Evolutionary conservation across 257 asterid genomes (phyloP).

Genomic region (Solanum dulcamara): DNA sequence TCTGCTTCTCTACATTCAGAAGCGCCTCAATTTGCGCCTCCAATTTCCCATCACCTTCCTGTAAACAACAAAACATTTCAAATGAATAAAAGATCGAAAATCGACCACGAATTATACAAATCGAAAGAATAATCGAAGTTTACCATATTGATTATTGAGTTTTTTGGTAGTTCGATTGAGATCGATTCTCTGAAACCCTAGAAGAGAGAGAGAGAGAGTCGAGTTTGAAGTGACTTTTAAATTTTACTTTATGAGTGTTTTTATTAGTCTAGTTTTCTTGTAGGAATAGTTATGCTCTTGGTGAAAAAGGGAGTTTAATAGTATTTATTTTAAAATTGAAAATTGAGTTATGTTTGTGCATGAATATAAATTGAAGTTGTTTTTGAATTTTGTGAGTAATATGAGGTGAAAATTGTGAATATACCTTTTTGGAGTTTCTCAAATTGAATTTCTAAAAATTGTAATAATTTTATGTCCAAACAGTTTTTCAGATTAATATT

Average conservation of each 20-base stretch:
- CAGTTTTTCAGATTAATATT: too few species aligned
- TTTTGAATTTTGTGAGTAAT: background rate
- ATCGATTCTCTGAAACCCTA: slow-evolving; percentile 7
- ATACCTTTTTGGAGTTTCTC: background rate
- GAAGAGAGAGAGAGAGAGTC: background rate
- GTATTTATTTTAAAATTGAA: too few species aligned
- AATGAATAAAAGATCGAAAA: background rate
- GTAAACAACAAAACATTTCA: background rate
- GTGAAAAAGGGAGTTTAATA: too few species aligned
- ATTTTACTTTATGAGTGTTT: background rate
- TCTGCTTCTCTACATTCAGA: slow-evolving; percentile 91
- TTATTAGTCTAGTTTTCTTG: background rate
- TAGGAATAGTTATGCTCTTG: background rate
- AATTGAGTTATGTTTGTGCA: background rate
- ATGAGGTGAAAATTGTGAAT: background rate
- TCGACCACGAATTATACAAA: background rate
- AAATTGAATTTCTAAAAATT: background rate
- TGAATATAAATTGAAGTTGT: background rate
- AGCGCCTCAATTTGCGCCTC: slow-evolving; percentile 63
- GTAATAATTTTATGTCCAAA: background rate
- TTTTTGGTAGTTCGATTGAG: background rate
- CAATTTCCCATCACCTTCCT: slow-evolving; percentile 73
- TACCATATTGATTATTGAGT: slow-evolving; percentile 4
- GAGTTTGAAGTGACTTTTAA: background rate
- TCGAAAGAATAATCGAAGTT: background rate